Evolutionary conservation across 108 stramenopile species (phyloP), one percentile per base, ranked within the genome.

Genomic region (Nitzschia sp.): DNA sequence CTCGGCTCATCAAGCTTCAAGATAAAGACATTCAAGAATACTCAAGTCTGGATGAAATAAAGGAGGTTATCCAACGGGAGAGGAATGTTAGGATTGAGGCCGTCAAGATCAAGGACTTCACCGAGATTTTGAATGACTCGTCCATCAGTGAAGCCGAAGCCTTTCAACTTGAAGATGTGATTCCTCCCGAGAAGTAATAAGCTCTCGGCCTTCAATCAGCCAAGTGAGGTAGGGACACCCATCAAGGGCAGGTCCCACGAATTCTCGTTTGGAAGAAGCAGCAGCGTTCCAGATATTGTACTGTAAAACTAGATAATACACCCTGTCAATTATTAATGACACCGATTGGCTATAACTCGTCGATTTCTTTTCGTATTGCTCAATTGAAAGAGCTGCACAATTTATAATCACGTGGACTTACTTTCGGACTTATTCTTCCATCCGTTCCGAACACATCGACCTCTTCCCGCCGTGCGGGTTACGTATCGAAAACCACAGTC

Each of bases 401-500:
- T n/a, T n/a, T n/a, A n/a, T n/a, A n/a, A n/a, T n/a, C n/a, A n/a
- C n/a, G n/a, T n/a, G n/a, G n/a, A n/a, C n/a, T n/a, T n/a, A n/a
- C n/a, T n/a, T n/a, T n/a, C n/a, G n/a, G n/a, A 41, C 38, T 41
- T 41, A 13, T 13, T 13, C 13, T 13, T 13, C 38, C 38, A 41
- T 41, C 38, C 9, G 13, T 13, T 41, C 38, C 38, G 13, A 41
- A 41, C n/a, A n/a, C n/a, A n/a, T n/a, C n/a, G n/a, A n/a, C n/a
- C n/a, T n/a, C n/a, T 41, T 13, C 38, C 38, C 13, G 38, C 6
- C 9, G 0, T 29, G 38, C 13, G 23, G 15, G 1, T 33, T 64
- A 64, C 44, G 48, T 52, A 32, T 64, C 84, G 81, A 94, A 94
- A 21, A 94, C 90, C 16, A 94, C 88, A n/a, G 88, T 90, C 55